phyloP scores from a whole-genome alignment of 1,284 basidiomycete species.

The Ganoderma boninense region DNA sequence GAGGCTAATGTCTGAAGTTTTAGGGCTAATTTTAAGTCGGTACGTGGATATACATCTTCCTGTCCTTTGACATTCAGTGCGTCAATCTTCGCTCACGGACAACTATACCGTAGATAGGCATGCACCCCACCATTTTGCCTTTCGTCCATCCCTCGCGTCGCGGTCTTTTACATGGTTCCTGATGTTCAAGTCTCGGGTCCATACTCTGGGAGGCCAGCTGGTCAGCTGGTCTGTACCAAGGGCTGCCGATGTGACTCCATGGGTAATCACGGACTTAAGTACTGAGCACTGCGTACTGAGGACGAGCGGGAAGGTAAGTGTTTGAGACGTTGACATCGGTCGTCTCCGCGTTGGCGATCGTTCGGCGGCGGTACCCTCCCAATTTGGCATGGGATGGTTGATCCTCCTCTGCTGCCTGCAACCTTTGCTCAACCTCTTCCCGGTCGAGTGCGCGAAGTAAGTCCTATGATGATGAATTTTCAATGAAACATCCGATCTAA shows the following conservation, averaged over 20 bases:
- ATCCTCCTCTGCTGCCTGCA: not conserved
- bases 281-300: not conserved
- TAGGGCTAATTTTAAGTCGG: not conserved
- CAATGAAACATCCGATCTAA: not conserved
- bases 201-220: not conserved
- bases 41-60: not conserved
- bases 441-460: not conserved
- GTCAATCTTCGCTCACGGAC: not conserved
- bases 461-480: not conserved
- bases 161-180: not conserved
- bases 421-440: not conserved
- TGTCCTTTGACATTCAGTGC: not conserved
- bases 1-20: no score
- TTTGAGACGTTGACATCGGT: not conserved
- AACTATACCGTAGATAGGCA: not conserved
- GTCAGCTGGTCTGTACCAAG: not conserved
- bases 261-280: not conserved
- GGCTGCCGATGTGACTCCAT: not conserved
- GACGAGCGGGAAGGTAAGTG: not conserved
- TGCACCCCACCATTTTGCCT: not conserved
- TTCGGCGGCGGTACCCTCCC: not conserved
- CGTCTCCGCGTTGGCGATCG: not conserved
- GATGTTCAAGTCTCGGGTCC: not conserved
- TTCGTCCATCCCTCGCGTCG: not conserved
- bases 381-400: not conserved